Percentiles rank a stretch among this genome's conserved stretches.
Conservation (phyloP, 352 stramenopile genomes). For the Saprolegnia diclina region DNA sequence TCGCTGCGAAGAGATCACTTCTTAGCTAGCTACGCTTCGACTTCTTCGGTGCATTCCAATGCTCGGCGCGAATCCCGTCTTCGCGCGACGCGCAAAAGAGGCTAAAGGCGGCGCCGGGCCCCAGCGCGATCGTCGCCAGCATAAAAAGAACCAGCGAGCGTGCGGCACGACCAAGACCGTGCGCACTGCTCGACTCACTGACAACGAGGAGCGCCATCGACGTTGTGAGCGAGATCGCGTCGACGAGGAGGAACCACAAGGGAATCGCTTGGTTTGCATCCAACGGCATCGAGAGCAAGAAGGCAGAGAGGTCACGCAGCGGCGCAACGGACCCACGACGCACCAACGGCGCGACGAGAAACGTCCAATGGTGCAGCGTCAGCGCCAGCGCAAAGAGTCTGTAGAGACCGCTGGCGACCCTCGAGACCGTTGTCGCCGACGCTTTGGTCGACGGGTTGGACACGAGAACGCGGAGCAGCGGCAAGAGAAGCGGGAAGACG, state of each 20-base stretch:
- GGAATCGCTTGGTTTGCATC: neutral
- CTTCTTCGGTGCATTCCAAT: neutral
- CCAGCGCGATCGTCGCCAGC: neutral
- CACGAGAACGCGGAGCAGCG: neutral
- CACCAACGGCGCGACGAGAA: neutral
- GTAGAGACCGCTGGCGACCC: neutral
- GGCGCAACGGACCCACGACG: neutral
- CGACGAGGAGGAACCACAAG: conserved; percentile 6
- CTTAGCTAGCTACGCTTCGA: neutral
- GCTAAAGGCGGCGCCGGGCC: neutral
- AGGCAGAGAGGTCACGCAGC: neutral
- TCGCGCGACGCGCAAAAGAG: conserved; percentile 13
- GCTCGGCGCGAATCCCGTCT: neutral
- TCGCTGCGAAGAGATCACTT: neutral
- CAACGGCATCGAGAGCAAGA: neutral
- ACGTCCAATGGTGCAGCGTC: conserved; percentile 3
- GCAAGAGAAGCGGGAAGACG: neutral
- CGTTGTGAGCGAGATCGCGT: neutral
- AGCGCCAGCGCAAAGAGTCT: neutral
- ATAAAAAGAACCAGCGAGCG: neutral
- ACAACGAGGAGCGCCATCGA: neutral
- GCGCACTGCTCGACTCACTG: neutral
- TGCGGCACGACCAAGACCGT: neutral
- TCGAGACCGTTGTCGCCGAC: neutral
- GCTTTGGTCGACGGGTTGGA: neutral